These are phyloP conservation scores for Cicer cuneatum DNA, from an alignment of 306 rosid species.

Conservation along the genomic window DNA sequence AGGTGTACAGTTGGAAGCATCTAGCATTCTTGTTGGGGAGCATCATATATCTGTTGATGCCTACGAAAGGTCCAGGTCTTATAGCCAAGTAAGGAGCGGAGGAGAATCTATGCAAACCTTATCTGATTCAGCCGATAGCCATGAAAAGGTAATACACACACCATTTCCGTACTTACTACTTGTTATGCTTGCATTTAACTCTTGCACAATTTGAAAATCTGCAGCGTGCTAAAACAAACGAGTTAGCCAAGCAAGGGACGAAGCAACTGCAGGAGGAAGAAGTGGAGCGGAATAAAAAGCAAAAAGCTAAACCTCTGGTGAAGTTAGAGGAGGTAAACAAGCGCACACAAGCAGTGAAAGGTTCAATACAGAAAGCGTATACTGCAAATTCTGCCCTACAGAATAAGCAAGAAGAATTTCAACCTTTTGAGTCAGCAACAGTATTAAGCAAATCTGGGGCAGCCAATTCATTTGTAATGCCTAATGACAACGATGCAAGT, in stretches of 20 bases:
- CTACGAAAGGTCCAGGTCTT: conserved; percentile 5
- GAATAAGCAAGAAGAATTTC: conserved; percentile 61
- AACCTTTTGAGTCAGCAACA: conserved; percentile 45
- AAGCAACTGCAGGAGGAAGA: conserved; percentile 89
- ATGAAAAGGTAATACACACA: conserved; percentile 71
- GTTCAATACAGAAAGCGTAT: conserved; percentile 55
- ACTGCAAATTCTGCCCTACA: conserved; percentile 52
- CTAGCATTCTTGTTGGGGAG: conserved; percentile 62
- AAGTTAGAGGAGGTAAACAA: conserved; percentile 81
- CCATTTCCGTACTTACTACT: conserved; percentile 36
- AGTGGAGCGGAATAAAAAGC: conserved; percentile 81
- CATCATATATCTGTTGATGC: conserved; percentile 45
- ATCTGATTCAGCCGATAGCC: conserved; percentile 57
- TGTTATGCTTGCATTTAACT: conserved; percentile 34
- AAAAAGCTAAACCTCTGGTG: conserved; percentile 75
- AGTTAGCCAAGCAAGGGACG: conserved; percentile 77
- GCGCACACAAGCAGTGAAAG: conserved; percentile 59
- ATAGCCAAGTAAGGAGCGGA: conserved; percentile 54
- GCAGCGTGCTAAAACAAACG: conserved; percentile 78
- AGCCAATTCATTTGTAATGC: conserved; percentile 42
- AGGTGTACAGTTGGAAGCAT: conserved; percentile 53
- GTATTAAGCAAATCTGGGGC: conserved; percentile 46
- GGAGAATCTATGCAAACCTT: conserved; percentile 56
- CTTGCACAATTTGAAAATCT: conserved; percentile 41
- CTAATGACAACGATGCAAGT: conserved; percentile 45